Evolutionary conservation across 371 early-diverging fungal species (phyloP).

Genomic region (Mucor irregularis): DNA sequence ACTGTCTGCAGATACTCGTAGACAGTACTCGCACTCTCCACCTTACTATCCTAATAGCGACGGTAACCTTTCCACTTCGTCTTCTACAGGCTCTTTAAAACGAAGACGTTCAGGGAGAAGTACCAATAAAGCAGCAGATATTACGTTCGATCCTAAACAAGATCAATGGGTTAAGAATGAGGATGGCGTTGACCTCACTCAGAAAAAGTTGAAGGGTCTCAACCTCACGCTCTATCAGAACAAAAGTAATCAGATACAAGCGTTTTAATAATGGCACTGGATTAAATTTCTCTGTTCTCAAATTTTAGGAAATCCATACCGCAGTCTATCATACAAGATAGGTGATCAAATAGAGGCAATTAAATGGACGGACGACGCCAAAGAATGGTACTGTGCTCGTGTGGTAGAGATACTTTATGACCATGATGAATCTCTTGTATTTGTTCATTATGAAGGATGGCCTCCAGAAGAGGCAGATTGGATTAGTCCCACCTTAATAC

Average conservation of each 20-base stretch:
- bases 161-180: conserved; percentile 5
- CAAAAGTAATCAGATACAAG: background rate
- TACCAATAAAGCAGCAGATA: background rate
- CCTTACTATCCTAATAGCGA: conserved; percentile 20
- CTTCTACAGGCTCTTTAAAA: conserved; percentile 25
- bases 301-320: conserved; percentile 14
- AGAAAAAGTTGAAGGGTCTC: conserved; percentile 22
- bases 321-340: conserved; percentile 20
- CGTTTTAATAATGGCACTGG: too few species aligned
- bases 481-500: conserved; percentile 48
- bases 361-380: conserved; percentile 33
- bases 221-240: conserved; percentile 10
- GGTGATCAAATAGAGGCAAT: conserved; percentile 48
- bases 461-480: conserved; percentile 66
- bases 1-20: conserved; percentile 19
- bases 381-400: conserved; percentile 47
- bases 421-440: conserved; percentile 25
- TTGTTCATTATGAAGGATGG: conserved; percentile 66
- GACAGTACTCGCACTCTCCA: conserved; percentile 9
- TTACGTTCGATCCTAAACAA: background rate
- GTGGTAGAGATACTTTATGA: conserved; percentile 34
- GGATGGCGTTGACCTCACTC: conserved; percentile 8
- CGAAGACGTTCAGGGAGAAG: conserved; percentile 10
- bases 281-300: too few species aligned
- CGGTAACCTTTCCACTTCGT: conserved; percentile 17